Base-by-base conservation (phyloP, 352 stramenopile species). In the Pythium dissimile region DNA sequence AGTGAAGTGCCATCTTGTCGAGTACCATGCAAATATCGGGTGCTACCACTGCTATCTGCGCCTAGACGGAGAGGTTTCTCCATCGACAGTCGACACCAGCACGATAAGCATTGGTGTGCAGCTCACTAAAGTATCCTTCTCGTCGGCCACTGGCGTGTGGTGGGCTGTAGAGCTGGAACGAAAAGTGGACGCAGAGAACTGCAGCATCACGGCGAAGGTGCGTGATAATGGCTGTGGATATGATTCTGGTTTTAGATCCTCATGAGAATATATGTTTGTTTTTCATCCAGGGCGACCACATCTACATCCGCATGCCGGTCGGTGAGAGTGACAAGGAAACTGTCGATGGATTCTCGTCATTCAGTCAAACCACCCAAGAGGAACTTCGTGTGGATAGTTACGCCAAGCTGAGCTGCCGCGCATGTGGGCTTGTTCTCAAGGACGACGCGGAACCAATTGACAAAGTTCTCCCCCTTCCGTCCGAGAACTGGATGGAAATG, bases 401-500 rank as follows among this genome's bases (percentile, higher is more conserved):
- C 54, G 28, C 24, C 0, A 60, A 41, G 0, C 54, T 91, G 18
- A 35, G 47, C 11, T 94, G 84, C 55, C 72, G 77, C 31, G 51
- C 46, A 5, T 93, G 83, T 50, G 18, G 58, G 2, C 26, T 23
- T 5, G 37, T 52, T 28, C 23, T 85, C 11, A 39, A 64, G 32
- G n/a, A 54, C 8, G 39, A 53, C 26, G 18, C 64, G 1, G n/a
- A 8, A 53, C 44, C 9, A 1, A 67, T 90, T 11, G 70, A 86
- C 8, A 87, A 83, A 59, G 80, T 85, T 11, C 44, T 90, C 52
- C 81, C 84, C 24, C 67, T 94, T 7, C 84, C 84, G 27, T 92
- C 84, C 11, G 69, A 80, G 18, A 90, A 91, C 47, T 94, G 84
- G 84, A 87, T 88, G 72, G 84, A 94, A 27, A 94, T 94, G 84